Evolutionary conservation across 1,284 basidiomycete genomes (phyloP).

Genomic region (Tranzscheliella williamsii): DNA sequence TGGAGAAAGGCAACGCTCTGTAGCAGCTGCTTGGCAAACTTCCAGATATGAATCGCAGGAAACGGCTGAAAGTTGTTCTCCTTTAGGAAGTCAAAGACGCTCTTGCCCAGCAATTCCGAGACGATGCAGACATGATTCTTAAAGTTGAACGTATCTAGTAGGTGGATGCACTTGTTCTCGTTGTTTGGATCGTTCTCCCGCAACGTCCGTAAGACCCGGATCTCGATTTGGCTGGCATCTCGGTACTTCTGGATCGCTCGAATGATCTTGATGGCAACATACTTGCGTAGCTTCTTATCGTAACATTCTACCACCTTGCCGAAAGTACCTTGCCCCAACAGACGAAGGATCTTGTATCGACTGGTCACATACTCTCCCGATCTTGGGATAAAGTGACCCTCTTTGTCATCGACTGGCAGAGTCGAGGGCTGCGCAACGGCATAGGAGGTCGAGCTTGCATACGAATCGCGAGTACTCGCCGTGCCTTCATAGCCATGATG

Average conservation of each 20-base stretch:
- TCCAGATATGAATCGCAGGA: constrained; percentile 92
- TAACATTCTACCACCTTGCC: constrained; percentile 96
- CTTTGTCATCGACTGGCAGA: constrained; percentile 60
- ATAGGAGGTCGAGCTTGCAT: constrained; percentile 37
- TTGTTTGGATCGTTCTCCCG: constrained; percentile 88
- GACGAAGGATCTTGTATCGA: constrained; percentile 72
- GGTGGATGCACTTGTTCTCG: constrained; percentile 93
- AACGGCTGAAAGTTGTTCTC: constrained; percentile 97
- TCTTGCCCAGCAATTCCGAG: constrained; percentile 93
- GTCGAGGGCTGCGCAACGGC: constrained; percentile 25
- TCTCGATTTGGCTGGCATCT: constrained; percentile 97
- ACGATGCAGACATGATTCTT: constrained; percentile 98
- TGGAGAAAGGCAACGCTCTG: constrained; percentile 94
- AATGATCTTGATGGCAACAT: constrained; percentile 98
- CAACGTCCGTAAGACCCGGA: constrained; percentile 88
- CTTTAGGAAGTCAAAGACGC: constrained; percentile 98
- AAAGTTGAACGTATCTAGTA: constrained; percentile 92
- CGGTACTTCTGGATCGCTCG: constrained; percentile 68
- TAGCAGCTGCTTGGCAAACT: constrained; percentile 88
- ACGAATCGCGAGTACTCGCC: constrained; percentile 31
- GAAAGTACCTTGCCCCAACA: constrained; percentile 96
- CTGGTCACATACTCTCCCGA: constrained; percentile 56
- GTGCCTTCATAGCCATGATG: constrained; percentile 33
- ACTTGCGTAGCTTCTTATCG: constrained; percentile 70
- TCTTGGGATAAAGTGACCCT: constrained; percentile 62